phyloP scores from a whole-genome alignment of 2,329 filamentous ascomycete species.

The Fusarium tanahbumbuense region DNA sequence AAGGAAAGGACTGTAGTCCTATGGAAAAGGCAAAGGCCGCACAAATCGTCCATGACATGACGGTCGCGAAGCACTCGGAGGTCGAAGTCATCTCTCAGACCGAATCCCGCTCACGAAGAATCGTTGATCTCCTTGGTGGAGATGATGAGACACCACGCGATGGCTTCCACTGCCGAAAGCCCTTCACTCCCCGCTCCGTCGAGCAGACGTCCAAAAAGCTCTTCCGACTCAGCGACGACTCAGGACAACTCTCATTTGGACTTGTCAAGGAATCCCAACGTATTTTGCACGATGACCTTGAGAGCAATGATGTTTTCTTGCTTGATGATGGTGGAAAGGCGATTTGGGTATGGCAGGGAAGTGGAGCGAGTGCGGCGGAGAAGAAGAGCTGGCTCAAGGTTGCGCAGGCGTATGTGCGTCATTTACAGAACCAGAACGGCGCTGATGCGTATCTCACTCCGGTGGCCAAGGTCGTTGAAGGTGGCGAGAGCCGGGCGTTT shows the following conservation, averaged over 20 bases:
- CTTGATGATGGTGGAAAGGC: constrained; percentile 66
- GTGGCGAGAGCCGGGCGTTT: constrained; percentile 66
- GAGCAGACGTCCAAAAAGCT: constrained; percentile 56
- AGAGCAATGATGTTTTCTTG: constrained; percentile 71
- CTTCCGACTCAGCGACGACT: constrained; percentile 72
- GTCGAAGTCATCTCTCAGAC: constrained; percentile 73
- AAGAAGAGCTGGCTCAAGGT: constrained; percentile 70
- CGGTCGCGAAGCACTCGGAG: constrained; percentile 70
- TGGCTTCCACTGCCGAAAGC: constrained; percentile 57
- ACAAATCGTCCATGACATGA: constrained; percentile 74
- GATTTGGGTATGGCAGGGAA: constrained; percentile 76
- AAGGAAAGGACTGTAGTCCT: constrained; percentile 71
- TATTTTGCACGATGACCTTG: constrained; percentile 62
- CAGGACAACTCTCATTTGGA: constrained; percentile 67
- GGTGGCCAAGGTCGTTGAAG: constrained; percentile 68
- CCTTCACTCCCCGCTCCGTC: constrained; percentile 47
- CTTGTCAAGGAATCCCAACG: constrained; percentile 66
- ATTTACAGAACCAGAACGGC: constrained; percentile 51
- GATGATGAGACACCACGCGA: constrained; percentile 53
- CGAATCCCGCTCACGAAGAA: constrained; percentile 65
- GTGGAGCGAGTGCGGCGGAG: constrained; percentile 67
- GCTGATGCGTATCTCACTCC: constrained; percentile 58
- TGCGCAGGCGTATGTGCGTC: constrained; percentile 66
- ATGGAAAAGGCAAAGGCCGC: constrained; percentile 78
- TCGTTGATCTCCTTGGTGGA: constrained; percentile 68